Percentiles rank a stretch among this genome's conserved stretches.
phyloP scores from a whole-genome alignment of 2,329 filamentous ascomycete genomes.

The Calonectria naviculata region DNA sequence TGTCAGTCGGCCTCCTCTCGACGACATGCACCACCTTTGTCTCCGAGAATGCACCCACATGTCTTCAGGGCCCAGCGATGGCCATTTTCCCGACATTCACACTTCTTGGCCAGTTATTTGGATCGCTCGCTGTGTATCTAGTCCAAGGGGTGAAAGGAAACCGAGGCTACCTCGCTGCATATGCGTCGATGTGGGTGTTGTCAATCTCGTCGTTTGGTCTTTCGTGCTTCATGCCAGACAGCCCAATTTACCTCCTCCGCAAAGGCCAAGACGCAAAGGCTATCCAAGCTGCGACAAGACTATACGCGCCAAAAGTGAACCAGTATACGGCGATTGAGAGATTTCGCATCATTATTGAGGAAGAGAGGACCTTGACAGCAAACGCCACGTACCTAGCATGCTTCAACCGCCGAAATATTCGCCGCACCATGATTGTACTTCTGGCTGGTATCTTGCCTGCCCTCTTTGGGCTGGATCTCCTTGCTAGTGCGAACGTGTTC shows the following conservation, averaged over 20 bases:
- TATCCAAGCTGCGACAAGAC: conserved; percentile 23
- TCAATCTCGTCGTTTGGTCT: conserved; percentile 30
- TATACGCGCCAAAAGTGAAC: conserved; percentile 33
- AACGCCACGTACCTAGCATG: conserved; percentile 52
- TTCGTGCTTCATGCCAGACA: conserved; percentile 42
- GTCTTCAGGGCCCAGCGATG: conserved; percentile 41
- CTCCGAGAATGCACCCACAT: conserved; percentile 41
- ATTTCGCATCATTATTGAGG: conserved; percentile 49
- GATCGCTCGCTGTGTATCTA: conserved; percentile 33
- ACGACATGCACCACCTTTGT: conserved; percentile 51
- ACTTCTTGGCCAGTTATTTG: conserved; percentile 41
- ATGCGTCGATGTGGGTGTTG: conserved; percentile 40
- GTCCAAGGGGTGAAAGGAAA: conserved; percentile 30
- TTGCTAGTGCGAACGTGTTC: conserved; percentile 54
- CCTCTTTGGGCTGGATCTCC: conserved; percentile 55
- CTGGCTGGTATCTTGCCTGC: conserved; percentile 53
- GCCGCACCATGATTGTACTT: conserved; percentile 50
- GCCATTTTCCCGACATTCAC: conserved; percentile 42
- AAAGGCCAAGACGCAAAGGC: conserved; percentile 32
- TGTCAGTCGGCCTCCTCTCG: conserved; percentile 40
- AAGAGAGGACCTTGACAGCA: conserved; percentile 45
- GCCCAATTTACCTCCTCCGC: conserved; percentile 37
- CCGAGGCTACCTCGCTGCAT: conserved; percentile 38
- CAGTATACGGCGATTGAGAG: conserved; percentile 21
- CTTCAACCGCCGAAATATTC: conserved; percentile 53